These are phyloP conservation scores for Eimeria praecox DNA, from an alignment of 169 alveolate species.

Conservation along the genomic window DNA sequence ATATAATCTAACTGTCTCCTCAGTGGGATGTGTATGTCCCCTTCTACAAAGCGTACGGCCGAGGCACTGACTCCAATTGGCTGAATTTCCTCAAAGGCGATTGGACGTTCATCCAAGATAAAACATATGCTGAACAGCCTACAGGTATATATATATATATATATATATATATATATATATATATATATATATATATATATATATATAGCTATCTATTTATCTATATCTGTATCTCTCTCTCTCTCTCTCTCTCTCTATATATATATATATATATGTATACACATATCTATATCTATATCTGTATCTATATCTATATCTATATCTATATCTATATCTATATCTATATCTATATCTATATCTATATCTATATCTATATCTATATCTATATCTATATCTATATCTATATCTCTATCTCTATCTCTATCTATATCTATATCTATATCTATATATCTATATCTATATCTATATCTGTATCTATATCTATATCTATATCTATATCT, in stretches of 20 bases:
- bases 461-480: neutral
- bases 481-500: neutral
- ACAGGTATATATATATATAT: constrained; percentile 32
- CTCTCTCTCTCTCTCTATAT: no score
- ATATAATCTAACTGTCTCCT: no score
- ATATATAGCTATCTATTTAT: neutral
- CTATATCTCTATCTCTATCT: no score
- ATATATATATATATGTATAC: neutral
- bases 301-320: neutral
- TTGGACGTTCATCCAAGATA: constrained; percentile 49
- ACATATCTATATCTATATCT: neutral
- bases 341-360: neutral
- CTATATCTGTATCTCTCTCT: neutral
- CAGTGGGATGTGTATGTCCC: constrained; percentile 43
- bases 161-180: neutral
- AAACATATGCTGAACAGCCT: neutral
- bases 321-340: neutral
- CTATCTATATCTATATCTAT: neutral
- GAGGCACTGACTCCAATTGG: constrained; percentile 51
- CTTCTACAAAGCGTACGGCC: constrained; percentile 30
- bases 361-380: neutral
- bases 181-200: neutral
- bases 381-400: neutral
- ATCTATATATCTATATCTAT: neutral
- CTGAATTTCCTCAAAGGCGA: constrained; percentile 62